Percentiles rank a stretch among this genome's conserved stretches.
Conservation (phyloP, 441 rosid genomes). For the Capsella rubella region DNA sequence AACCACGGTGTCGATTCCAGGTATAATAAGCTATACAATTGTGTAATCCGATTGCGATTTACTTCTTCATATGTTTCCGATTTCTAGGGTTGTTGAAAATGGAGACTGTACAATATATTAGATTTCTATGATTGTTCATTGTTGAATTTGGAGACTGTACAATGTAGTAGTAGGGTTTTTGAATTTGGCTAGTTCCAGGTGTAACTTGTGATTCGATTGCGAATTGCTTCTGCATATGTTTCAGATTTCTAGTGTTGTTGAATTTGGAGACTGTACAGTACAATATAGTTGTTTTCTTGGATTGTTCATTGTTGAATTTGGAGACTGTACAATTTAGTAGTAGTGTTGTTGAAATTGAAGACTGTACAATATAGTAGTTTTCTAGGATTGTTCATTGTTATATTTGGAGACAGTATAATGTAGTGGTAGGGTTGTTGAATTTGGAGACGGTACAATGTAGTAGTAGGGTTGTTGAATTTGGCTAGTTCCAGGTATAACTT, state of each 20-base stretch:
- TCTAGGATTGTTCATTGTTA: background rate
- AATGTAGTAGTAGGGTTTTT: too few species aligned
- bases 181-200: conserved; percentile 60
- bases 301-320: too few species aligned
- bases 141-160: too few species aligned
- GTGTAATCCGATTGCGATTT: background rate
- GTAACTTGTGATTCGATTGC: background rate
- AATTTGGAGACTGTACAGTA: too few species aligned
- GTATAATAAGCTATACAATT: conserved; percentile 38
- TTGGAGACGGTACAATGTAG: too few species aligned
- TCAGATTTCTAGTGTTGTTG: background rate
- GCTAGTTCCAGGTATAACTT: conserved; percentile 64
- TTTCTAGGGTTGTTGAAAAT: background rate
- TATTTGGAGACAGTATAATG: background rate
- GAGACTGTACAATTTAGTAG: too few species aligned
- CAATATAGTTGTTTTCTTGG: too few species aligned
- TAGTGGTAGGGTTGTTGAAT: too few species aligned
- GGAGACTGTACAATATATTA: background rate
- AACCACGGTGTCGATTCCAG: conserved; percentile 94
- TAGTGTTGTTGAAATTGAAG: too few species aligned
- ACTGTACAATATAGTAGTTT: too few species aligned
- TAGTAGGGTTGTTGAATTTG: background rate
- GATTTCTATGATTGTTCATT: too few species aligned
- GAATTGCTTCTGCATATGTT: background rate
- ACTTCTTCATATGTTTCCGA: background rate